Conservation (phyloP, 176 grass and related monocot species). For the Chloris gayana region DNA sequence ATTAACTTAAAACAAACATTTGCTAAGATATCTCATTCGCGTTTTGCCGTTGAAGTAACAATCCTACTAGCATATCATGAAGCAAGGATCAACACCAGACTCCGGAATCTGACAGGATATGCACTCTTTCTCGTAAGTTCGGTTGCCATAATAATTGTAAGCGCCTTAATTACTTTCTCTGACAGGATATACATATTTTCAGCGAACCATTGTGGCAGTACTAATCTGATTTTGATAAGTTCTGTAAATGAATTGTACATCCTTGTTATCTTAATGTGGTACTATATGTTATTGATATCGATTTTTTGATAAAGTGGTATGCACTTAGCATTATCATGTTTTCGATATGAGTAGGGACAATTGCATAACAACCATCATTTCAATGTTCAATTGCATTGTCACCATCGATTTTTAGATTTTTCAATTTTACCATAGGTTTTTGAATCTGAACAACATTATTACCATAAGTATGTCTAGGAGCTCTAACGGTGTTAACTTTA, state of each 20-base stretch:
- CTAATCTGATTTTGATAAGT: background rate
- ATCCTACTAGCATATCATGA: slow-evolving; percentile 9
- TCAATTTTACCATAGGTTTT: too few species aligned
- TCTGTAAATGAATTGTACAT: background rate
- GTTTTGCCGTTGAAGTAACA: slow-evolving; percentile 10
- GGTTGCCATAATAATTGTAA: slow-evolving; percentile 6
- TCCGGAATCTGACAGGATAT: slow-evolving; percentile 20
- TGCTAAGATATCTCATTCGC: too few species aligned
- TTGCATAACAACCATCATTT: too few species aligned
- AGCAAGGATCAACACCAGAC: slow-evolving; percentile 27
- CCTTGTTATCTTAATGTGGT: background rate
- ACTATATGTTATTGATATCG: background rate
- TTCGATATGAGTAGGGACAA: background rate
- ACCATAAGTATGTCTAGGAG: too few species aligned
- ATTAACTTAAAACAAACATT: too few species aligned
- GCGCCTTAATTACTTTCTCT: background rate
- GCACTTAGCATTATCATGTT: background rate
- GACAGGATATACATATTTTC: background rate
- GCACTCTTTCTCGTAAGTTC: slow-evolving; percentile 1
- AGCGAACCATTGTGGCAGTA: background rate
- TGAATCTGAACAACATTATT: too few species aligned
- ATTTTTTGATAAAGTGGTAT: background rate
- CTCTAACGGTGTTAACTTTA: too few species aligned
- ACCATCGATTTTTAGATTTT: too few species aligned
- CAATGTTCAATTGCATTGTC: too few species aligned